Base-by-base conservation (phyloP, 768 basidiomycete genomes). In the Boletus reticuloceps region DNA sequence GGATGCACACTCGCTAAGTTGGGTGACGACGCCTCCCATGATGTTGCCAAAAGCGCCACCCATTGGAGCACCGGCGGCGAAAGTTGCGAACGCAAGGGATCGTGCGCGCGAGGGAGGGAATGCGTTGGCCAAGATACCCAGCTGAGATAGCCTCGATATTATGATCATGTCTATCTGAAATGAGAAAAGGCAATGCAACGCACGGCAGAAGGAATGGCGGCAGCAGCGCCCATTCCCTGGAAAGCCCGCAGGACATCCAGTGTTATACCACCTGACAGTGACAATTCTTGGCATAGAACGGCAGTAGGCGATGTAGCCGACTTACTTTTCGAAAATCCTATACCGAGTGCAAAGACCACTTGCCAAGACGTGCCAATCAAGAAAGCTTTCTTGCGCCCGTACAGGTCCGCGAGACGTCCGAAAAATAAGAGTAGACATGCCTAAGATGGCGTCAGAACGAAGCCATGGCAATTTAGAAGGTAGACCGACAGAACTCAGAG, bases 31-130 rank as follows among this genome's bases (percentile, higher is more conserved):
- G n/a, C 89, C 91, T 17, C 92, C 91, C 1, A 91, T 55, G 0
- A 84, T 71, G 31, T 77, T 77, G 2, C 94, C 92, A 14, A 93
- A 71, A 0, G 82, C 87, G 0, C 79, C 88, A 0, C 94, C 94
- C 6, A 94, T 64, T 0, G 94, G 92, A 1, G 88, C 90, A 27
- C 94, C 94, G 0, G 91, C 90, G 1, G 87, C 79, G 59, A 94
- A 95, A 0, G 86, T 84, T 0, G 94, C 82, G 58, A 95, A 96
- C 0, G 91, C 94, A 1, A 83, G 69, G 1, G 89, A 83, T 11
- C 94, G 82, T 0, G 84, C 78, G 13, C 75, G 74, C 1, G 86
- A 86, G 0, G 80, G 78, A 5, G 88, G 86, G 67, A 95, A 96
- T 0, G 84, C 75, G 45, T 87, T 79, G 0, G 94, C 93, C 34